phyloP scores from a whole-genome alignment of 352 stramenopile genomes.

The Hyaloperonospora arabidopsidis region DNA sequence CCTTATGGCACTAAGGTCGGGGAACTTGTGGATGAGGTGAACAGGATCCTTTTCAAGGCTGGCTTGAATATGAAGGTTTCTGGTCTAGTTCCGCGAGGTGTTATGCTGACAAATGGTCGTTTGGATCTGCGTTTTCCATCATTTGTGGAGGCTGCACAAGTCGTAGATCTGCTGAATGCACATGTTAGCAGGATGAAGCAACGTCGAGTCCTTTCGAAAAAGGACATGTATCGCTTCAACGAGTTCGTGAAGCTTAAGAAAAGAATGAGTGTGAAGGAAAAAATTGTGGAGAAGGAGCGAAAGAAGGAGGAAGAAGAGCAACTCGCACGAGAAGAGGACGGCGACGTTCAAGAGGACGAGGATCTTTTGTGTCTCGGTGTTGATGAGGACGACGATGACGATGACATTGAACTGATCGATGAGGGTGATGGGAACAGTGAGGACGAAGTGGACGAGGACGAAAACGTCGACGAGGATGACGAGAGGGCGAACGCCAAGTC shows the following conservation, averaged over 20 bases:
- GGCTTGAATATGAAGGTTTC: constrained; percentile 54
- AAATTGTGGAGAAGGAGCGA: constrained; percentile 11
- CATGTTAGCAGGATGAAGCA: constrained; percentile 49
- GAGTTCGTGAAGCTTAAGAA: constrained; percentile 37
- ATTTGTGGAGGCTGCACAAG: constrained; percentile 68
- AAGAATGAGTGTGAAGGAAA: constrained; percentile 26
- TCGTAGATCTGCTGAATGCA: constrained; percentile 52
- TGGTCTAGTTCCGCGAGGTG: constrained; percentile 43
- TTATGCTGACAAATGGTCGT: constrained; percentile 67
- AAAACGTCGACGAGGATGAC: constrained; percentile 25
- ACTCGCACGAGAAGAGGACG: constrained; percentile 24
- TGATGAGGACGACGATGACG: constrained; percentile 17
- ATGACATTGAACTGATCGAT: constrained; percentile 2
- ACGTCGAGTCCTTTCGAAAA: constrained; percentile 34
- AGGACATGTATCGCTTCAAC: constrained; percentile 37
- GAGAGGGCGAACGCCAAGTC: constrained; percentile 27
- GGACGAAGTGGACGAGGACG: constrained; percentile 8
- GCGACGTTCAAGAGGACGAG: constrained; percentile 19
- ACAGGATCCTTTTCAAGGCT: constrained; percentile 34
- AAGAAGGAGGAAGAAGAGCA: constrained; percentile 17
- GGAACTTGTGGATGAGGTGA: constrained; percentile 52
- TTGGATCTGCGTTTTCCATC: constrained; percentile 66
- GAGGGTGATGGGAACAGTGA: constrained; percentile 4
- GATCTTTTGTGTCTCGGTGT: constrained; percentile 20
- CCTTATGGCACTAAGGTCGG: constrained; percentile 65